Evolutionary conservation across 176 grass and related monocot species (phyloP), one percentile per base, ranked within the genome.

Genomic region (Ensete ventricosum): DNA sequence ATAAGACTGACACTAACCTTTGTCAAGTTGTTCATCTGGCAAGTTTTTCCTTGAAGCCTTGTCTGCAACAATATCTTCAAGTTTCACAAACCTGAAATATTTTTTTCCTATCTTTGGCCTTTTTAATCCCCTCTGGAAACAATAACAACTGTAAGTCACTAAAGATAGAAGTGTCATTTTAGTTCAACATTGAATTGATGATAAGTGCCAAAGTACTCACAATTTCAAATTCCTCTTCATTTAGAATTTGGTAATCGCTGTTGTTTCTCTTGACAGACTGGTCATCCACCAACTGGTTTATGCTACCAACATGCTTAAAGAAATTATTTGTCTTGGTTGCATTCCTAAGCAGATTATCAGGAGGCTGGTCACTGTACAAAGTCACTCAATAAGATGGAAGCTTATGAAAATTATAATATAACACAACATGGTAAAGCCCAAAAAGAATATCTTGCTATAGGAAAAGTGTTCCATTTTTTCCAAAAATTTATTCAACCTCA

Each of bases 81-180:
- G 89, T 64, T 73, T 90, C 84, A 63, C 79, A 86, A 6, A 84
- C 77, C 88, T 88, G 79, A 96, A 96, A 82, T 96, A 96, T 67
- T 78, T 82, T 81, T 81, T 96, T 65, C 93, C 93, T 69, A 92
- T 68, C 82, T 85, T 83, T 73, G 89, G 93, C 75, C 78, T 96
- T 72, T 84, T 84, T 25, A 81, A 90, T 67, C 92, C 93, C 75
- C 89, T 83, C 93, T 96, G 65, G 85, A 71, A 85, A 63, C 20
- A 57, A 19, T 17, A 83, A 27, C 55, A 77, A 55, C 50, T 13
- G 19, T 16, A 54, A 87, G 71, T n/a, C 29, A 84, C 49, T 68
- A 11, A 83, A 49, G 64, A 51, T 59, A 81, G 65, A 77, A 65
- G 69, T 64, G 67, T 16, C 54, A 48, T 55, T 21, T 25, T 58